These are phyloP conservation scores for Lolium perenne DNA, from an alignment of 176 grass and related monocot species.

Conservation along the genomic window DNA sequence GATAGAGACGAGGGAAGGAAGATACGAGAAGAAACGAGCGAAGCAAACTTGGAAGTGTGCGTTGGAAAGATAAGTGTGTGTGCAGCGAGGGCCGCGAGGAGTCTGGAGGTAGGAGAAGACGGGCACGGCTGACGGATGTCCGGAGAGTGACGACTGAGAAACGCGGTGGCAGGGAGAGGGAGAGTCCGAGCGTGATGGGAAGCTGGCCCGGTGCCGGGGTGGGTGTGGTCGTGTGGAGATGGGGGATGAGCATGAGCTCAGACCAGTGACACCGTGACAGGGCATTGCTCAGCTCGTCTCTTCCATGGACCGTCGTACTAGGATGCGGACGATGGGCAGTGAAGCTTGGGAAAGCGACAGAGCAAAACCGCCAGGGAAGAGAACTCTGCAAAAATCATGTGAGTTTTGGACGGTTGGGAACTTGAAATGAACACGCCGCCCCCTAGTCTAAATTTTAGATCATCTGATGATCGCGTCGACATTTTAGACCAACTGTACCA, in stretches of 20 bases:
- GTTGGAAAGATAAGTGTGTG: slow-evolving; percentile 51
- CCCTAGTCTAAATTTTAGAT: too few species aligned
- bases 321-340: not conserved
- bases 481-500: too few species aligned
- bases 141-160: slow-evolving; percentile 31
- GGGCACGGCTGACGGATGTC: slow-evolving; percentile 37
- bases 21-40: not conserved
- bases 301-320: not conserved
- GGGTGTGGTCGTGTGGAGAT: not conserved
- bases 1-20: slow-evolving; percentile 15
- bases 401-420: not conserved
- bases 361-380: not conserved
- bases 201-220: not conserved
- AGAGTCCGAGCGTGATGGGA: too few species aligned
- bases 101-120: slow-evolving; percentile 36
- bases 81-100: not conserved
- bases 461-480: too few species aligned
- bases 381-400: not conserved
- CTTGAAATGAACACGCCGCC: too few species aligned
- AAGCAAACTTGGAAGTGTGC: not conserved
- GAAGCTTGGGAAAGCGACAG: not conserved
- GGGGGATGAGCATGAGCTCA: not conserved
- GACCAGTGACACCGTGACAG: slow-evolving; percentile 9
- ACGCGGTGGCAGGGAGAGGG: too few species aligned
- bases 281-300: not conserved